Evolutionary conservation across 345 rosid genomes (phyloP), one percentile per base, ranked within the genome.

Genomic region (Dipteronia sinensis): DNA sequence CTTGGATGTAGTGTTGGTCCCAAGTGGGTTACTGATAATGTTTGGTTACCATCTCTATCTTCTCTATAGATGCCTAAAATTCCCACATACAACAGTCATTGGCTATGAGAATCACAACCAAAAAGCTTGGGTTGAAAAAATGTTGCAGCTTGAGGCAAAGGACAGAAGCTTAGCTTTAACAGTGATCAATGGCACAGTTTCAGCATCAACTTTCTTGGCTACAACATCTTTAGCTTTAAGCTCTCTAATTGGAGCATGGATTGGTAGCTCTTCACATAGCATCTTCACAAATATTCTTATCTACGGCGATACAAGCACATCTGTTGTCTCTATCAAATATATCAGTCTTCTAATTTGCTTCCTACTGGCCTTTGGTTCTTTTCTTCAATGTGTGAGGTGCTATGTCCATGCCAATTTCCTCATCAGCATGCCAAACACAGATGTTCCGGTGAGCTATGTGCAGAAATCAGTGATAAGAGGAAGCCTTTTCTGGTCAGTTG

Each of bases 21-120:
- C 82, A 61, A 64, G 73, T 74, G 86, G 78, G 12, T 64, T 83
- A 34, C 55, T 80, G 42, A 78, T 83, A 72, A 65, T 83, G 80
- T 68, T 69, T 61, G 55, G 23, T 62, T 80, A 80, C 75, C 80
- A 80, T 78, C 55, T 75, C 71, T 78, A 55, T 27, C 74, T 78
- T 72, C 64, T 78, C 1, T 42, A 72, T 23, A 73, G 76, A 76
- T 65, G 72, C 67, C 69, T 63, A n/a, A 78, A 68, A 59, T 62
- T 72, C 67, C 80, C 82, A 16, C 17, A 78, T 63, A 76, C 83
- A 17, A 83, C 85, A 1, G 68, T 78, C 61, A 78, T 87, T 72
- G 88, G 91, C 80, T 79, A 64, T 47, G 88, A 88, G 79, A 82
- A 82, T 78, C 72, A 81, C 76, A 65, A 40, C 80, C 80, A 29